Percentiles rank a stretch among this genome's conserved stretches.
Conservation (phyloP, 2,329 filamentous ascomycete species). For the Dactylonectria estremocensis region DNA sequence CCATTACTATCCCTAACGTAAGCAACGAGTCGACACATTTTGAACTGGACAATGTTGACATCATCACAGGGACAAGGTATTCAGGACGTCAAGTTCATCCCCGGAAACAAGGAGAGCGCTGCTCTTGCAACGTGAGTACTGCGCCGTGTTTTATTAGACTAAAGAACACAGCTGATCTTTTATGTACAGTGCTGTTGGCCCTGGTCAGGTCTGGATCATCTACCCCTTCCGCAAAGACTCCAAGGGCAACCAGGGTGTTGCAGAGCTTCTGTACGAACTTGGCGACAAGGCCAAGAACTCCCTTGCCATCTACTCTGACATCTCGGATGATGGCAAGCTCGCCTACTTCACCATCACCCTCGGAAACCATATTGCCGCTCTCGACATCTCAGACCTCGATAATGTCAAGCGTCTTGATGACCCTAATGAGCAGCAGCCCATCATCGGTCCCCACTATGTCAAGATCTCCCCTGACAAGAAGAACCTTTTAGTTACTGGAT, state of each 20-base stretch:
- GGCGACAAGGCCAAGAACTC: slow-evolving; percentile 69
- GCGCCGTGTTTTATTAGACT: rapidly evolving
- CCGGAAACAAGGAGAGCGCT: slow-evolving; percentile 70
- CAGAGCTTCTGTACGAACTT: slow-evolving; percentile 72
- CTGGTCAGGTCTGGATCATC: slow-evolving; percentile 76
- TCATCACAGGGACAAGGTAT: slow-evolving; percentile 66
- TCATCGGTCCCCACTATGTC: slow-evolving; percentile 74
- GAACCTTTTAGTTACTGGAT: slow-evolving; percentile 75
- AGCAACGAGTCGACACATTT: slow-evolving; percentile 25
- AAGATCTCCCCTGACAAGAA: slow-evolving; percentile 76
- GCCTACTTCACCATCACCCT: slow-evolving; percentile 74
- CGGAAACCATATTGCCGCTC: slow-evolving; percentile 71
- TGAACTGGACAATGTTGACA: neutral
- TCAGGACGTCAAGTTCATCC: slow-evolving; percentile 77
- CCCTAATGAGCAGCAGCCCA: slow-evolving; percentile 71
- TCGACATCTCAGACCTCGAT: slow-evolving; percentile 73
- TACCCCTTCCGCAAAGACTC: slow-evolving; percentile 71
- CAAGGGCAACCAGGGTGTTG: slow-evolving; percentile 70
- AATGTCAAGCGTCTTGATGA: slow-evolving; percentile 74
- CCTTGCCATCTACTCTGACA: slow-evolving; percentile 73
- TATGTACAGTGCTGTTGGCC: slow-evolving; percentile 63
- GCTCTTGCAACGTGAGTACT: slow-evolving; percentile 67
- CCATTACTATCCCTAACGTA: slow-evolving; percentile 72
- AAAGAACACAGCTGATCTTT: neutral
- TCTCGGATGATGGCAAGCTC: slow-evolving; percentile 70